Conservation (phyloP, 176 grass and related monocot species). For the Ampelocalamus luodianensis region DNA sequence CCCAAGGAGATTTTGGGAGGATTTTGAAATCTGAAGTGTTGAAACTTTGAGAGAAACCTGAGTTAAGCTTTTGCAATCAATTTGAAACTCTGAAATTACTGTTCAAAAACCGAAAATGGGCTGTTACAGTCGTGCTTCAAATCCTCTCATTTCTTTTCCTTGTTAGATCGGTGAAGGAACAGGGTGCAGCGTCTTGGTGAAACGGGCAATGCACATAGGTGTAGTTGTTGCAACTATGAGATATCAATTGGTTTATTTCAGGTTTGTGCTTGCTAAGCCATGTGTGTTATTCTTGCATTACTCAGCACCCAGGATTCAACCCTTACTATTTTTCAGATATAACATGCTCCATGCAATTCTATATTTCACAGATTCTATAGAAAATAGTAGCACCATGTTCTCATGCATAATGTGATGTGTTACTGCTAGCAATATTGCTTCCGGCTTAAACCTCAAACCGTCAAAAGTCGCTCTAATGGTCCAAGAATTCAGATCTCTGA, state of each 20-base stretch:
- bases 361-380: neutral
- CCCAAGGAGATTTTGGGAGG: too few species aligned
- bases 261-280: neutral
- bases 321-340: neutral
- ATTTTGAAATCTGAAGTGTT: too few species aligned
- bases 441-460: neutral
- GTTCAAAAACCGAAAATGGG: too few species aligned
- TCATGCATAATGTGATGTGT: neutral
- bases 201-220: neutral
- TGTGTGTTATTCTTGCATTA: neutral
- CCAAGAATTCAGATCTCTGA: neutral
- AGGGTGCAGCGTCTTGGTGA: neutral
- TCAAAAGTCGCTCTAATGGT: neutral
- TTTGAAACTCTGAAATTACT: too few species aligned
- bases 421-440: neutral
- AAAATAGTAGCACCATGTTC: neutral
- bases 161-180: neutral
- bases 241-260: neutral
- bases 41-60: too few species aligned
- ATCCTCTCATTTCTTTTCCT: neutral
- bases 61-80: too few species aligned
- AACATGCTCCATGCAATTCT: neutral
- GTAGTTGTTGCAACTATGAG: neutral
- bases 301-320: neutral
- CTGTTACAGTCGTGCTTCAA: neutral